These are phyloP conservation scores for Trichoderma aggressivum DNA, from an alignment of 2,329 filamentous ascomycete species.

Conservation along the genomic window DNA sequence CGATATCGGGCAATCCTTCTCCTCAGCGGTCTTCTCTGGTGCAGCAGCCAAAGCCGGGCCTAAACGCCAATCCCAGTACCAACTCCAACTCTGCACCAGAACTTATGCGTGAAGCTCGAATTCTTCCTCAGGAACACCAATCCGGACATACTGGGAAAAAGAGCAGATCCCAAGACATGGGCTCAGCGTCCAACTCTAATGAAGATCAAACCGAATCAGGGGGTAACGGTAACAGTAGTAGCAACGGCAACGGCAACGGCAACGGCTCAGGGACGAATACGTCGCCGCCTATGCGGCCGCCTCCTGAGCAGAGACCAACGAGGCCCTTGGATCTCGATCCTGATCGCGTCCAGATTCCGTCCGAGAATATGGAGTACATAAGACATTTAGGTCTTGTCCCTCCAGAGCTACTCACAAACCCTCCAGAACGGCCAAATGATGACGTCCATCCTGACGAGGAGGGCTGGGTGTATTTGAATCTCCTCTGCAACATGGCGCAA, in stretches of 20 bases:
- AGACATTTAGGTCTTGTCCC: conserved; percentile 67
- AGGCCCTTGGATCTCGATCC: conserved; percentile 74
- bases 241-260: conserved; percentile 17
- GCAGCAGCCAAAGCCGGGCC: neutral
- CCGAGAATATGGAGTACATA: conserved; percentile 77
- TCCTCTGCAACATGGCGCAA: conserved; percentile 78
- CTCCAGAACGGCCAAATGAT: neutral
- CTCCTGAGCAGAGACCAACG: conserved; percentile 71
- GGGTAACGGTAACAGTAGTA: conserved; percentile 31
- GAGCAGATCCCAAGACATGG: conserved; percentile 41
- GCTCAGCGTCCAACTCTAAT: conserved; percentile 46
- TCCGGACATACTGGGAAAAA: conserved; percentile 36
- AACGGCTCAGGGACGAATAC: conserved; percentile 33
- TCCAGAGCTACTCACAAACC: conserved; percentile 44
- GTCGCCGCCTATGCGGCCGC: conserved; percentile 39
- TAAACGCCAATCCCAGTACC: neutral
- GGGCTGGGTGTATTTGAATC: conserved; percentile 79
- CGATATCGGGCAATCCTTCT: conserved; percentile 30
- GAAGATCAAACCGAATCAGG: conserved; percentile 45
- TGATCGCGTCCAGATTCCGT: conserved; percentile 68
- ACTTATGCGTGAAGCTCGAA: conserved; percentile 47
- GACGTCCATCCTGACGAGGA: conserved; percentile 61
- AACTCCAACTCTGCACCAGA: conserved; percentile 28
- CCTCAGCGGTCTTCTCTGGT: conserved; percentile 19
- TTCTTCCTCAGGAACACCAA: conserved; percentile 36